Conservation (phyloP, 768 basidiomycete species). For the Saitozyma podzolica region DNA sequence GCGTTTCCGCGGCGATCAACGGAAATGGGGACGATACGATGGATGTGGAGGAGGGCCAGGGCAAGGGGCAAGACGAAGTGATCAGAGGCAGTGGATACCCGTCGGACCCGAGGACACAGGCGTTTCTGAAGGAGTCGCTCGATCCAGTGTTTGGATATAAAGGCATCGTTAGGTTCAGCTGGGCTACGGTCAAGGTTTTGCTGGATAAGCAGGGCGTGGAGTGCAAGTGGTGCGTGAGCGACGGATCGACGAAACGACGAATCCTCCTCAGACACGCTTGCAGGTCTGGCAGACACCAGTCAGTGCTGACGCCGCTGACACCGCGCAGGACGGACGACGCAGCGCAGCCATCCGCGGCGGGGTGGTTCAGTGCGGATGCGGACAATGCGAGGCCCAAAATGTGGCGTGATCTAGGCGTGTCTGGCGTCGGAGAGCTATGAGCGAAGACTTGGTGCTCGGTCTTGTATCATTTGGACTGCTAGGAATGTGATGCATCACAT, state of each 20-base stretch:
- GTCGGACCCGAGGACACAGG: constrained; percentile 91
- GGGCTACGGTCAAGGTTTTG: constrained; percentile 85
- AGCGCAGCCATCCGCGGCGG: constrained; percentile 70
- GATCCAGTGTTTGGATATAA: constrained; percentile 93
- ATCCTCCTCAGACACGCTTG: neutral
- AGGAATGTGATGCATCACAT: too few relatives aligned
- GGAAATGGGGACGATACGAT: constrained; percentile 53
- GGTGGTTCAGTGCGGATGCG: constrained; percentile 69
- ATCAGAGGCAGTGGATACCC: constrained; percentile 81
- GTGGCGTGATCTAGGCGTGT: constrained; percentile 71
- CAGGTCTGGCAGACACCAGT: constrained; percentile 3
- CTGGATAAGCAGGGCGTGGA: constrained; percentile 76
- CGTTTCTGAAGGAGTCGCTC: constrained; percentile 73
- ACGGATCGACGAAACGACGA: neutral
- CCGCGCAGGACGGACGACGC: constrained; percentile 71
- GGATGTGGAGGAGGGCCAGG: constrained; percentile 1
- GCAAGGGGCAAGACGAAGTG: constrained; percentile 25
- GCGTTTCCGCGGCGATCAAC: constrained; percentile 7
- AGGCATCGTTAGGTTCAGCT: constrained; percentile 85
- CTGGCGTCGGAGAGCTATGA: constrained; percentile 69
- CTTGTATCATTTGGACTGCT: too few relatives aligned
- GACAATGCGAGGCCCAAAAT: constrained; percentile 76
- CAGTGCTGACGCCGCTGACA: constrained; percentile 1
- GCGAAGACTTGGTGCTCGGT: neutral
- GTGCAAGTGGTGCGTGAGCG: constrained; percentile 69